A percentile compares a stretch with the other conserved stretches of the same genome.
Evolutionary conservation across 352 stramenopile genomes (phyloP).

Genomic region (Phytophthora ramorum): DNA sequence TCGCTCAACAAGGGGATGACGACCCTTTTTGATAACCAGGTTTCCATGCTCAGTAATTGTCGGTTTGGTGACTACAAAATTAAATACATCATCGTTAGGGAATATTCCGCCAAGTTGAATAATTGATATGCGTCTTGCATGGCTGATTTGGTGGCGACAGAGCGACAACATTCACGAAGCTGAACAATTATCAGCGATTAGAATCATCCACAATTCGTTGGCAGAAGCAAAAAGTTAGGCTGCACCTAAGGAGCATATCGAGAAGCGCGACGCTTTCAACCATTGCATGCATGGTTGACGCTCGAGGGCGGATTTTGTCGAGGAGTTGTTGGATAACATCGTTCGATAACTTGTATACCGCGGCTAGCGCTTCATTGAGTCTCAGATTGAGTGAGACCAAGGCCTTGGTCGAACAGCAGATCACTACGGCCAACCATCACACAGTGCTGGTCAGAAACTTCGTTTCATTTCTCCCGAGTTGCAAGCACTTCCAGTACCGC

Average conservation of each 20-base stretch:
- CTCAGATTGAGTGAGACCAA: conserved; percentile 87
- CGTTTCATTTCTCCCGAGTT: neutral
- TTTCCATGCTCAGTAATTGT: conserved; percentile 71
- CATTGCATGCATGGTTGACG: conserved; percentile 84
- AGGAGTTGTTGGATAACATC: conserved; percentile 85
- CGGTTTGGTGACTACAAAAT: conserved; percentile 67
- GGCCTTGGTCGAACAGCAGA: conserved; percentile 89
- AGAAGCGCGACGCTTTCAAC: conserved; percentile 91
- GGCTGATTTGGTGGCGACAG: conserved; percentile 73
- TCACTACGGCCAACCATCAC: conserved; percentile 43
- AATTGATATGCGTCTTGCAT: conserved; percentile 46
- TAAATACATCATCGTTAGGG: neutral
- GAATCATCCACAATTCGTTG: neutral
- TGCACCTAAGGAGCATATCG: conserved; percentile 91
- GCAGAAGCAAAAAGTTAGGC: neutral
- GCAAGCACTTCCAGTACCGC: conserved; percentile 38
- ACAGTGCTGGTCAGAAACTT: conserved; percentile 13
- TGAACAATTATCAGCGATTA: conserved; percentile 23
- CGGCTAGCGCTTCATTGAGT: conserved; percentile 80
- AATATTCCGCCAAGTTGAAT: neutral
- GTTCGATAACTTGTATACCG: conserved; percentile 92
- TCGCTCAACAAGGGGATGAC: conserved; percentile 81
- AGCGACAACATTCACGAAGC: conserved; percentile 90
- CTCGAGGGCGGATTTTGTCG: conserved; percentile 75
- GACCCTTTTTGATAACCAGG: conserved; percentile 82